phyloP scores from a whole-genome alignment of 2,329 filamentous ascomycete species.

The Penicillium fuscoglaucum region DNA sequence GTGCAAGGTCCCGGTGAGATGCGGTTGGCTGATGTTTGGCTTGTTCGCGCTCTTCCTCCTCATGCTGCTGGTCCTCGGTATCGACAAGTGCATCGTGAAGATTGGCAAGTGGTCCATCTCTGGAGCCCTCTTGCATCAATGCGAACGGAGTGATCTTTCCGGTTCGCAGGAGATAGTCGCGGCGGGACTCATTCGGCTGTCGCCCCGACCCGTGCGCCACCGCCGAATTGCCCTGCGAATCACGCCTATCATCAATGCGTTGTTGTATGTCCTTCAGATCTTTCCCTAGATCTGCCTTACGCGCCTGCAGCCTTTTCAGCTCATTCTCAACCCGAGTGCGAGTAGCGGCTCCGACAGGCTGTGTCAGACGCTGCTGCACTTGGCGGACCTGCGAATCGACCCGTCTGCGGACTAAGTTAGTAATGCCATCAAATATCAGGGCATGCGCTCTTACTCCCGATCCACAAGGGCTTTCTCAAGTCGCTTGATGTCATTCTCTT shows the following conservation, averaged over 20 bases:
- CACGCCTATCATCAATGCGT: conserved; percentile 74
- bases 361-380: conserved; percentile 57
- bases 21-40: conserved; percentile 46
- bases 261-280: conserved; percentile 79
- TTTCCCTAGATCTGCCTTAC: conserved; percentile 64
- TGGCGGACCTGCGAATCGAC: conserved; percentile 65
- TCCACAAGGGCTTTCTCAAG: conserved; percentile 58
- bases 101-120: conserved; percentile 63
- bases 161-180: conserved; percentile 89
- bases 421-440: background rate
- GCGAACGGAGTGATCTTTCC: conserved; percentile 98
- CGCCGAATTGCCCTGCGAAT: conserved; percentile 52
- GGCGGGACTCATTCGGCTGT: conserved; percentile 75
- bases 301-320: conserved; percentile 64
- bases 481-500: conserved; percentile 63
- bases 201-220: conserved; percentile 51
- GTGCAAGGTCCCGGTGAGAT: conserved; percentile 72
- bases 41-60: conserved; percentile 50
- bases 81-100: conserved; percentile 77
- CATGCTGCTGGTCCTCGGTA: conserved; percentile 69
- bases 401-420: conserved; percentile 46
- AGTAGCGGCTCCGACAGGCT: conserved; percentile 55
- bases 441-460: conserved; percentile 40
- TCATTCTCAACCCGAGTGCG: conserved; percentile 52
- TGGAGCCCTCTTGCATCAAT: conserved; percentile 64